phyloP scores from a whole-genome alignment of 306 rosid genomes.

The Medicago ruthenica region DNA sequence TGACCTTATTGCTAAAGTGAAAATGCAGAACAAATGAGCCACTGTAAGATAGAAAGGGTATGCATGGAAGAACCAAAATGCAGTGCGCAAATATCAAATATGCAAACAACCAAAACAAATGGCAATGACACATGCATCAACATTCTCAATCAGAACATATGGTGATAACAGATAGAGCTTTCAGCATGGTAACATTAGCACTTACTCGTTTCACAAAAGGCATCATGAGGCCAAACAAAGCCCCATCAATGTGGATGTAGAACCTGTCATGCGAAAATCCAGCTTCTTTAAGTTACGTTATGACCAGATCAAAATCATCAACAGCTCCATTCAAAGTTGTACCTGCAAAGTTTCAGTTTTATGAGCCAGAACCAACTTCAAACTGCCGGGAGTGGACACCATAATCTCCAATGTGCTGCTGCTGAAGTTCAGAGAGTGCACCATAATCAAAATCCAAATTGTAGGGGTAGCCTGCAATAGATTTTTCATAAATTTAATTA shows the following conservation, averaged over 20 bases:
- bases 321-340: conserved; percentile 70
- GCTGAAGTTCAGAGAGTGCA: conserved; percentile 80
- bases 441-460: conserved; percentile 96
- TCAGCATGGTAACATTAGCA: conserved; percentile 4
- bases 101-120: conserved; percentile 24
- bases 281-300: conserved; percentile 57
- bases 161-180: conserved; percentile 20
- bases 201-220: conserved; percentile 65
- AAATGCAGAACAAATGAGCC: too few species aligned
- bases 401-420: too few species aligned
- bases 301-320: conserved; percentile 66
- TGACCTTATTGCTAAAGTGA: too few species aligned
- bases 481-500: conserved; percentile 22
- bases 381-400: too few species aligned
- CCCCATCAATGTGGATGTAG: conserved; percentile 66
- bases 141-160: conserved; percentile 21
- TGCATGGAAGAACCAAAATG: conserved; percentile 38
- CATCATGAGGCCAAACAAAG: conserved; percentile 75
- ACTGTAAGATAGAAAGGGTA: too few species aligned
- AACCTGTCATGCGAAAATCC: conserved; percentile 59
- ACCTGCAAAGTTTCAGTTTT: conserved; percentile 44
- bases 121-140: neutral
- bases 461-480: conserved; percentile 74
- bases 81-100: neutral
- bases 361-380: conserved; percentile 80